Conservation (phyloP, 129 eudicot genomes). For the Solidago caesia region DNA sequence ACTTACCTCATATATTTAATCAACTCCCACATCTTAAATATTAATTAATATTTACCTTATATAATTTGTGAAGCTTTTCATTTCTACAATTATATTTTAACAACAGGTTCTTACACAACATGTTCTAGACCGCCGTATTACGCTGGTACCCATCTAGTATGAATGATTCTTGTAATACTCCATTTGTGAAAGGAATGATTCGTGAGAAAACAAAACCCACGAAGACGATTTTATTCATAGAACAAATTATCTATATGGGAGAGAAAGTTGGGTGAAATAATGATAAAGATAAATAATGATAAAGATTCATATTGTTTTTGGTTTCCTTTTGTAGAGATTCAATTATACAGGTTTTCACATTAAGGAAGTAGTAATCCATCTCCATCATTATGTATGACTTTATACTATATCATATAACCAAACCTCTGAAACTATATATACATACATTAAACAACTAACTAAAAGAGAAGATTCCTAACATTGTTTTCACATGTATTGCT, state of each 20-base stretch:
- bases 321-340: neutral
- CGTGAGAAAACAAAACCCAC: neutral
- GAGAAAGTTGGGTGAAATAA: too few species aligned
- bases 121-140: too few species aligned
- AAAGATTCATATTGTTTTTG: neutral
- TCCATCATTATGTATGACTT: neutral
- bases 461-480: constrained; percentile 6
- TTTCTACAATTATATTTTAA: too few species aligned
- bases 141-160: too few species aligned
- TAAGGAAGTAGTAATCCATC: neutral
- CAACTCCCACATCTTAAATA: too few species aligned
- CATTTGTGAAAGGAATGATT: too few species aligned
- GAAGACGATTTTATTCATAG: neutral
- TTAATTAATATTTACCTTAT: too few species aligned
- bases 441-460: neutral
- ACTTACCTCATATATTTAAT: too few species aligned
- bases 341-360: constrained; percentile 3
- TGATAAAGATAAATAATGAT: too few species aligned
- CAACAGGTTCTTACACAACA: too few species aligned
- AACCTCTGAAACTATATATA: neutral
- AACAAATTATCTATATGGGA: neutral
- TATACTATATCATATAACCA: neutral
- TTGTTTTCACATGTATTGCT: constrained; percentile 18
- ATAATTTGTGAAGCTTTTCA: too few species aligned
- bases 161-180: too few species aligned